phyloP scores from a whole-genome alignment of 768 basidiomycete genomes.

The Trametes villosa region DNA sequence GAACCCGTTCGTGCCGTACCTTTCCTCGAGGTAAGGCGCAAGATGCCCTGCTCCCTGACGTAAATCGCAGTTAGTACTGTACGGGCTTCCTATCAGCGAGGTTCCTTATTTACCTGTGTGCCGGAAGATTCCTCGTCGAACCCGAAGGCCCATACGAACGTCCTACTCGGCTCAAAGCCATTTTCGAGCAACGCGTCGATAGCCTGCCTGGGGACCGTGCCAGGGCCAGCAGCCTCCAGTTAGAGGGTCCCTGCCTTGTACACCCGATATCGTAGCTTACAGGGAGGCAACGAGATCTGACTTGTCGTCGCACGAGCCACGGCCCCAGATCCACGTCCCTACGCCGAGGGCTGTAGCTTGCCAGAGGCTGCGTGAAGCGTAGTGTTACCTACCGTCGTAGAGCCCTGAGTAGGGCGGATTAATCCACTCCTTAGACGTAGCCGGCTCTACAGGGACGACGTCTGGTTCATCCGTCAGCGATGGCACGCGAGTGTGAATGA shows the following conservation, averaged over 20 bases:
- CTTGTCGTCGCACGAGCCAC: constrained; percentile 43
- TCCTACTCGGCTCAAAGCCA: constrained; percentile 50
- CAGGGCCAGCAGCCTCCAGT: background rate
- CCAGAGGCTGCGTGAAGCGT: background rate
- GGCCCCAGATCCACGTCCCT: constrained; percentile 40
- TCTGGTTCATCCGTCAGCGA: constrained; percentile 33
- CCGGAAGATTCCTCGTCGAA: constrained; percentile 56
- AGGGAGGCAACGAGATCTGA: constrained; percentile 37
- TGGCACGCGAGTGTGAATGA: background rate
- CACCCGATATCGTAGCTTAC: constrained; percentile 22
- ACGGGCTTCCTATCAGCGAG: background rate
- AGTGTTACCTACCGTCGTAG: constrained; percentile 37
- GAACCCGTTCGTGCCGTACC: constrained; percentile 73
- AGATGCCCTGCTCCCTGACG: constrained; percentile 59
- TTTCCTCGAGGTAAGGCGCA: constrained; percentile 50
- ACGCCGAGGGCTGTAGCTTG: background rate
- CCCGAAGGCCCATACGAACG: constrained; percentile 45
- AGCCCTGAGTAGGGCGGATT: constrained; percentile 55
- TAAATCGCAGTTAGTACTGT: constrained; percentile 20
- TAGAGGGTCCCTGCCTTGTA: background rate
- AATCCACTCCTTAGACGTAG: constrained; percentile 49
- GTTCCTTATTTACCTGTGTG: constrained; percentile 24
- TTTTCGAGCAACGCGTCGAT: constrained; percentile 51
- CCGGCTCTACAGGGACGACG: constrained; percentile 53
- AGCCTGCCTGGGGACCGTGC: constrained; percentile 34